A percentile compares a stretch with the other conserved stretches of the same genome.
Conservation (phyloP, 768 basidiomycete species). For the Russula foetens region DNA sequence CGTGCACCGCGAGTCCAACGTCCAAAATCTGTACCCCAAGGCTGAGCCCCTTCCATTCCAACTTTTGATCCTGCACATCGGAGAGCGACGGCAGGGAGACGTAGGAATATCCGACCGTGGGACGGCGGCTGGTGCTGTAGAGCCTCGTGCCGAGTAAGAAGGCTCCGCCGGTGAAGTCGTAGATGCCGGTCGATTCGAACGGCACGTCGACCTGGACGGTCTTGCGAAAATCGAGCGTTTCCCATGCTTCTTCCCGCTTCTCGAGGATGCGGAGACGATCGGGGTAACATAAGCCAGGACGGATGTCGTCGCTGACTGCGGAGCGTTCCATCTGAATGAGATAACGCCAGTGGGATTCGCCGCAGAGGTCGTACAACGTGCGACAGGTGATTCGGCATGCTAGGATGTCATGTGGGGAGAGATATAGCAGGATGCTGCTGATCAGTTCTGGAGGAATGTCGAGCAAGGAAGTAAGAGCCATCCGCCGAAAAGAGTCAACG, state of each 20-base stretch:
- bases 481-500: not conserved
- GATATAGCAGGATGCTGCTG: not conserved
- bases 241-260: slow-evolving; percentile 15
- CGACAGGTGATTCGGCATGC: slow-evolving; percentile 9
- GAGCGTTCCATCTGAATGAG: slow-evolving; percentile 14
- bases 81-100: slow-evolving; percentile 6
- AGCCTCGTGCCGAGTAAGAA: slow-evolving; percentile 17
- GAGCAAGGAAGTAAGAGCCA: slow-evolving; percentile 4
- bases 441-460: slow-evolving; percentile 12
- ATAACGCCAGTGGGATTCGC: slow-evolving; percentile 5
- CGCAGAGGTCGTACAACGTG: not conserved
- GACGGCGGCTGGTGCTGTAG: not conserved
- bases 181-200: slow-evolving; percentile 17
- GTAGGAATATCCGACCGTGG: slow-evolving; percentile 13
- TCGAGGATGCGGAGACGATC: slow-evolving; percentile 10
- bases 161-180: slow-evolving; percentile 19
- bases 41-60: not conserved
- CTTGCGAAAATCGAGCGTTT: not conserved
- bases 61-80: not conserved
- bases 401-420: slow-evolving; percentile 1
- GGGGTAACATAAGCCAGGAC: not conserved
- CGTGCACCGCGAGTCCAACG: slow-evolving; percentile 15
- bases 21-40: slow-evolving; percentile 14
- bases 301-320: slow-evolving; percentile 9
- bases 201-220: slow-evolving; percentile 2